Base-by-base conservation (phyloP, 805 yeast genomes). In the Metschnikowia proteae region DNA sequence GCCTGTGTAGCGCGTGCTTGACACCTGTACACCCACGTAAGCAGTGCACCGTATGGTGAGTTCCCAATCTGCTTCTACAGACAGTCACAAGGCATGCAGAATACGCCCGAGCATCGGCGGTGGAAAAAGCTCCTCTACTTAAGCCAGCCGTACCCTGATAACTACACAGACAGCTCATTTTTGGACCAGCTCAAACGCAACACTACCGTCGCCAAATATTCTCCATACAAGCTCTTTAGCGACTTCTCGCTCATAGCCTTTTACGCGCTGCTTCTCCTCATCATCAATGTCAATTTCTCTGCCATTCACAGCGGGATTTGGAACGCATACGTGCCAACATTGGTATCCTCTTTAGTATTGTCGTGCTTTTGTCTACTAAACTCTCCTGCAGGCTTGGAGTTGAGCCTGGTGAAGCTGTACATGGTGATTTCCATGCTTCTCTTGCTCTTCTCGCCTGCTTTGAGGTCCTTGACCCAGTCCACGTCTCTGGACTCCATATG, bases 401-500 rank as follows among this genome's bases (percentile, higher is more conserved):
- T 48, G 25, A 32, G 47, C 23, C 40, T 43, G 47, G 36, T 37
- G n/a, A 49, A 51, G 37, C 85, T 95, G 1, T 79, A 88, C 2
- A 49, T 81, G 3, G 68, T 94, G 27, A 83, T 91, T 9, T 75
- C 84, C 1, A 78, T 91, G 50, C 79, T 87, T 3, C 70, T 91
- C 36, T 70, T 89, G 37, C 83, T 94, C 0, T 72, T 92, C 38
- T 86, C 97, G 0, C 99, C 99, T 0, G 92, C 94, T 1, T 75
- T 94, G 43, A 86, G 88, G 57, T 89, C 97, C 0, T 74, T 94
- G 38, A 89, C 97, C 0, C 81, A 83, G 58, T 86, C 96, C 0
- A 89, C 97, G 0, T 82, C 97, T 0, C 85, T 94, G 0, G 98
- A 94, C 68, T 88, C 97, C 11, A 89, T 94, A 51, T 92, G 98